Evolutionary conservation across 202 grass and related monocot genomes (phyloP).

Genomic region (Zizania palustris): DNA sequence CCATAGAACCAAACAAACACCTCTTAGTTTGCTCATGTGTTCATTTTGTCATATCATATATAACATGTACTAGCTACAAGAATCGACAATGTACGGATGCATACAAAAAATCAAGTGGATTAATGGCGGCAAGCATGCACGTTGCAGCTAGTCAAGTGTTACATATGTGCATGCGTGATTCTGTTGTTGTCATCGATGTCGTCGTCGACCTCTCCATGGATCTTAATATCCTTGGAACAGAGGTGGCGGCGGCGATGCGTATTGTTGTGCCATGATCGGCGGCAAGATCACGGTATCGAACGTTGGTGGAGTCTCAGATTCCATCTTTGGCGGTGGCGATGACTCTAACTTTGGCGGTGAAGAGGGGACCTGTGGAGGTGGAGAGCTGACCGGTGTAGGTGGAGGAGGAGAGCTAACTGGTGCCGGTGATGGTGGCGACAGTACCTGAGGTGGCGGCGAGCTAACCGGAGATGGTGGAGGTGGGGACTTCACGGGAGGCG

Average conservation of each 20-base stretch:
- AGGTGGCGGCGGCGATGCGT: conserved; percentile 78
- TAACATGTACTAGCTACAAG: not conserved
- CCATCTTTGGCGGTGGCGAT: conserved; percentile 8
- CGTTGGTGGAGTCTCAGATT: conserved; percentile 24
- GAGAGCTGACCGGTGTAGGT: conserved; percentile 9
- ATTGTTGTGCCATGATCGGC: conserved; percentile 49
- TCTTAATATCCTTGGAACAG: conserved; percentile 77
- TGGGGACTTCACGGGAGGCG: not conserved
- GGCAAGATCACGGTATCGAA: conserved; percentile 51
- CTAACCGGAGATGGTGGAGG: conserved; percentile 14
- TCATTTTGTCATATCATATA: too few species aligned
- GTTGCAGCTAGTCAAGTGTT: not conserved
- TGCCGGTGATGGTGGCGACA: conserved; percentile 11
- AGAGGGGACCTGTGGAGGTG: conserved; percentile 2
- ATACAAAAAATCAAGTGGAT: conserved; percentile 6
- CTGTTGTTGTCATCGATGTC: not conserved
- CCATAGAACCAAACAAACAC: too few species aligned
- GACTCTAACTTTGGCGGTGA: conserved; percentile 17
- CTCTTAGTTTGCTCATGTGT: too few species aligned
- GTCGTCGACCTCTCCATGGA: not conserved
- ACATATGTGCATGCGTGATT: not conserved
- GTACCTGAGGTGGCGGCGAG: conserved; percentile 20
- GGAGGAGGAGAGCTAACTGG: conserved; percentile 11
- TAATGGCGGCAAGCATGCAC: not conserved
- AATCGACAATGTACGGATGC: not conserved